Evolutionary conservation across 2,329 filamentous ascomycete species (phyloP), one percentile per base, ranked within the genome.

Genomic region (Pseudocercospora macadamiae): DNA sequence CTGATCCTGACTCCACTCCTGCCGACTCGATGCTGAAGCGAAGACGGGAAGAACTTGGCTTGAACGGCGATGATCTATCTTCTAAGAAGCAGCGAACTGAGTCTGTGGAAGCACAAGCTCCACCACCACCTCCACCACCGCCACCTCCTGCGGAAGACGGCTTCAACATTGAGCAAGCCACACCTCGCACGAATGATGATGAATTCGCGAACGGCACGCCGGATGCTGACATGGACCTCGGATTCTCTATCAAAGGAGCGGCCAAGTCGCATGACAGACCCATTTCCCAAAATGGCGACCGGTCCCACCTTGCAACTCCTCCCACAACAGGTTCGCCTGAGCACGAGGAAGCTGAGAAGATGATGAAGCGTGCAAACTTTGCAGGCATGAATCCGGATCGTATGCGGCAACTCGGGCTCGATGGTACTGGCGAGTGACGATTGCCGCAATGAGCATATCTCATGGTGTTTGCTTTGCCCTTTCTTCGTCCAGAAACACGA

Each of bases 221-320:
- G 10, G 19, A 56, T 47, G 53, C 58, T 45, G 54, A 65, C 56
- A 51, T 57, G 34, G 60, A 73, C 28, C 61, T 63, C 59, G 66
- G 64, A 5, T 70, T 68, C 45, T 62, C 64, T 1, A 68, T 68
- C 55, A 68, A 67, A 51, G 70, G 67, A 12, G 68, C 65, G 42
- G 62, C 63, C 30, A 57, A 65, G 39, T 57, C n/a, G 16, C 62
- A 60, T 21, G 62, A 60, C 48, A 55, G 60, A n/a, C 60, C 57
- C 34, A 55, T 30, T 3, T 65, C 63, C 19, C 53, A 54, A 26
- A 62, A 63, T 18, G 61, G 60, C 18, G 76, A 74, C 54, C 75
- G 76, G 8, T 72, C 72, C 64, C 79, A 81, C 61, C 74, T 78
- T 19, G 79, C 78, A 3, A 81, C 78, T 8, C 79, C 74, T 26